Base-by-base conservation (phyloP, 495 filamentous ascomycete species). In the Aspergillus saccharolyticus region DNA sequence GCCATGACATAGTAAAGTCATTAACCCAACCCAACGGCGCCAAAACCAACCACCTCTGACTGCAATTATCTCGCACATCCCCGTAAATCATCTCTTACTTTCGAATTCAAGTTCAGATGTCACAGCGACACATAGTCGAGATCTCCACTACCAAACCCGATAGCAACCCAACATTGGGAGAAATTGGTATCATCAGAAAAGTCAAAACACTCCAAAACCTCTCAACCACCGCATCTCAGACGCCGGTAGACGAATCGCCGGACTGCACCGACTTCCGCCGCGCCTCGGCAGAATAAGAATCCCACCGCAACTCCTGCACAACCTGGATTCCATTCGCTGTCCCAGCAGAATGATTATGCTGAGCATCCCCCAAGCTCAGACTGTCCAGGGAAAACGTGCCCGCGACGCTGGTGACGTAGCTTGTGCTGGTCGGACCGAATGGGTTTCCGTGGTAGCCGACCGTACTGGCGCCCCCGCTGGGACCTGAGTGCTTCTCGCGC, bases 401-500 rank as follows among this genome's bases (percentile, higher is more conserved):
- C 22, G 57, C 58, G 3, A 63, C 66, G 55, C 65, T 73, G 8
- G 72, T 68, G 0, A 65, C 63, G 53, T 74, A 74, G 14, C 67
- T 65, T 3, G 53, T 63, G 14, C 65, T 66, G 0, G 54, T 16
- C 4, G 49, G 33, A 0, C 3, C 15, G 22, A 56, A 62, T 2
- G 53, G 52, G 25, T 61, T 39, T 15, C 49, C 14, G n/a, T 51
- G 55, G 52, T 15, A 2, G 33, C 7, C 10, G 33, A 63, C 47
- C 20, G 59, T 62, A 16, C 44, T 28, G 25, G 9, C 25, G 25
- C 25, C 25, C 4, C 25, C 42, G 52, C 10, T 21, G 21, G 18
- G 4, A 44, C 25, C 58, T 47, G 18, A 51, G 24, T 14, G 33
- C 9, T 59, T 69, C 60, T 62, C 64, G 57, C 6, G 52, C 45